Conservation (phyloP, 1,139 yeast species). For the Candida sp. region DNA sequence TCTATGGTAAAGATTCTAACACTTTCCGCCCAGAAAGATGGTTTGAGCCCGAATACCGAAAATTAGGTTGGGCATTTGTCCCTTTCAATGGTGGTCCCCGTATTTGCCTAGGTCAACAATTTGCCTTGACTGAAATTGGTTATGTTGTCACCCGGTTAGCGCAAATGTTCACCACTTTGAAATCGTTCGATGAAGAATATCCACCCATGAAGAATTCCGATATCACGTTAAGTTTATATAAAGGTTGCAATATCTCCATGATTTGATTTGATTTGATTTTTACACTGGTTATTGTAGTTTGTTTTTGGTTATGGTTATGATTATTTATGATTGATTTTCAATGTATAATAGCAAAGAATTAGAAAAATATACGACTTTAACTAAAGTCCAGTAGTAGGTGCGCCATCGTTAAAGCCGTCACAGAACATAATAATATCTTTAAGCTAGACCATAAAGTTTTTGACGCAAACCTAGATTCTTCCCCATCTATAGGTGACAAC, state of each 20-base stretch:
- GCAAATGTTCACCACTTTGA: conserved; percentile 23
- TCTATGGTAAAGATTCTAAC: conserved; percentile 45
- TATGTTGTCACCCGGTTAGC: conserved; percentile 41
- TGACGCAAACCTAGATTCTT: too few species aligned
- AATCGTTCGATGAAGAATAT: conserved; percentile 14
- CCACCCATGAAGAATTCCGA: conserved; percentile 34
- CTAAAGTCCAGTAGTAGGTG: too few species aligned
- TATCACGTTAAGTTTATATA: conserved; percentile 26
- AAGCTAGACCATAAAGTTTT: too few species aligned
- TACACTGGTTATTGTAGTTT: too few species aligned
- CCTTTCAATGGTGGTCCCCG: conserved; percentile 64
- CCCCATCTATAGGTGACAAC: too few species aligned
- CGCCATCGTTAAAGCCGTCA: too few species aligned
- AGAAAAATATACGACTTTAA: too few species aligned
- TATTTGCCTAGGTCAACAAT: conserved; percentile 58
- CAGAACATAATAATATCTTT: too few species aligned
- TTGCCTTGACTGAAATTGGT: conserved; percentile 54
- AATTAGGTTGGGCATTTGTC: conserved; percentile 48
- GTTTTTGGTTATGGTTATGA: too few species aligned
- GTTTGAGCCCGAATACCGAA: conserved; percentile 32
- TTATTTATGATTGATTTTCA: too few species aligned
- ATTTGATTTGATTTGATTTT: too few species aligned
- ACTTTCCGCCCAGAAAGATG: conserved; percentile 50
- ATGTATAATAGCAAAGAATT: too few species aligned
- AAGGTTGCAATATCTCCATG: conserved; percentile 20